Conservation (phyloP, 139 green algal species). For the Volvox reticuliferus region DNA sequence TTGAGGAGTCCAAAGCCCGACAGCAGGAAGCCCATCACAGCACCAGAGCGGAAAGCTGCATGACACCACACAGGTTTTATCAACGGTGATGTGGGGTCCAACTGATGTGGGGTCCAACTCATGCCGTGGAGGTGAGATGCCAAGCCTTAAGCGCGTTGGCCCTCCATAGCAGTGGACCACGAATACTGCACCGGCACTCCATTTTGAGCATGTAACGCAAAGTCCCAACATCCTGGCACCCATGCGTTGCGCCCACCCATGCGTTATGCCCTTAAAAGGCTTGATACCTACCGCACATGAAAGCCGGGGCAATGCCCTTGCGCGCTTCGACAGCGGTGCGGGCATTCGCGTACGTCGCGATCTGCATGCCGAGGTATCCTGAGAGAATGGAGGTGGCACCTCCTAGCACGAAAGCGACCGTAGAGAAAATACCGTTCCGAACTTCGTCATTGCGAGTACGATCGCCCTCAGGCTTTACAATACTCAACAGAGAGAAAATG, state of each 20-base stretch:
- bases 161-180: too few species aligned
- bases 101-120: too few species aligned
- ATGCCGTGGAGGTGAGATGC: too few species aligned
- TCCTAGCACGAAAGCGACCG: constrained; percentile 93
- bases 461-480: constrained; percentile 76
- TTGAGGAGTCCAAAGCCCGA: constrained; percentile 90
- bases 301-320: constrained; percentile 95
- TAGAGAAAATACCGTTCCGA: constrained; percentile 94
- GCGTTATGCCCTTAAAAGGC: neutral
- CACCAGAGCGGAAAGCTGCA: constrained; percentile 96
- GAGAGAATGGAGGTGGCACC: constrained; percentile 92
- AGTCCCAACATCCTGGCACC: too few species aligned
- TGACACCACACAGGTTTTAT: too few species aligned
- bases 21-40: constrained; percentile 99
- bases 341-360: constrained; percentile 98
- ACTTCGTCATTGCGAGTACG: constrained; percentile 70
- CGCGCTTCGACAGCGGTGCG: constrained; percentile 94
- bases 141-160: too few species aligned
- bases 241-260: neutral
- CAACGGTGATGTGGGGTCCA: too few species aligned
- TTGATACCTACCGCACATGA: constrained; percentile 83
- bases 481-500: constrained; percentile 95
- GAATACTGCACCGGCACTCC: too few species aligned
- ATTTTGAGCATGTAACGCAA: too few species aligned
- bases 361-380: constrained; percentile 97